Base-by-base conservation (phyloP, 2,329 filamentous ascomycete species). In the Phoma sp. region DNA sequence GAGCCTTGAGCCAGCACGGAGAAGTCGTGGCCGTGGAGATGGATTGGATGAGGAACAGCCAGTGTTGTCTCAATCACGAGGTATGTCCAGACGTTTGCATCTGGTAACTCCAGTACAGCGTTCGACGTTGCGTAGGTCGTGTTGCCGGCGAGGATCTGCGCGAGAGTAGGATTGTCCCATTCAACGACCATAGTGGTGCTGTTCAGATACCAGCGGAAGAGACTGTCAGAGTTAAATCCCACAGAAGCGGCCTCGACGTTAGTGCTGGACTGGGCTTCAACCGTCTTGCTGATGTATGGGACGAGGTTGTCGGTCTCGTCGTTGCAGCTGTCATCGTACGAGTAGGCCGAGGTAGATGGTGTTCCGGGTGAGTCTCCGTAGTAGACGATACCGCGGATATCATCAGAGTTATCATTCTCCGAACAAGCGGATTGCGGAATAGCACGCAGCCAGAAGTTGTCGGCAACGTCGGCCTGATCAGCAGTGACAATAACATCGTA, bases 181-280 rank as follows among this genome's bases (percentile, higher is more conserved):
- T 77, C 64, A 6, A 71, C 65, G 1, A 67, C 36, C 66, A 79
- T 75, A 13, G 72, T 73, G 1, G 70, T 76, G 55, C 71, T 74
- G 50, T 73, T 72, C 8, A 79, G 61, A 38, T 66, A 71, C 77
- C 76, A 79, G 10, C 73, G 70, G 69, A 73, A 77, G 8, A 78
- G 59, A 18, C 65, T 71, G 23, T 76, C 72, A 33, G 43, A 52
- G 24, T 66, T 72, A 50, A 68, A 64, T 0, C 54, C 70, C 4
- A 76, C 68, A 3, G 61, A 57, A 4, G 74, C 69, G 8, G 59
- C 61, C 51, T 76, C 64, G 7, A 66, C 52, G 13, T 57, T 56
- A 2, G 63, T 64, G 9, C 64, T 65, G 2, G 71, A 48, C 8
- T 64, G 32, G 1, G 72, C 30, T 13, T 69, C 65, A 2, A 76